Evolutionary conservation across 129 eudicot genomes (phyloP), one percentile per base, ranked within the genome.

Genomic region (Flaveria linearis): DNA sequence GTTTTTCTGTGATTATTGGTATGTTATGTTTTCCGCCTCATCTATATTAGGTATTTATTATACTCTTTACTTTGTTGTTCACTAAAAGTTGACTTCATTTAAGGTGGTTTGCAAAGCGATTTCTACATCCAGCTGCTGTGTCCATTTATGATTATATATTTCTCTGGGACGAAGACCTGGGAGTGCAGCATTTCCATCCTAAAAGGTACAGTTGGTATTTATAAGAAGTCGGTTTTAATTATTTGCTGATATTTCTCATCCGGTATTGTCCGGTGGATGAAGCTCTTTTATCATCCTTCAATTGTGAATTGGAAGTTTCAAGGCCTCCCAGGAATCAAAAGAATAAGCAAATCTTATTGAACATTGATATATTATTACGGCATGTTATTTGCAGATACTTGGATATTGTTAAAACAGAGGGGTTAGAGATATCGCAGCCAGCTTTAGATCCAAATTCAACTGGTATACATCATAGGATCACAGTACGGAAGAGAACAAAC

Each of bases 31-130:
- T 26, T 70, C 15, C 12, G 20, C 68, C 69, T 64, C 13, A 36
- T 26, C 42, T 26, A 13, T 14, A 26, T 25, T 26, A 12, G 9
- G 8, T 26, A 60, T 23, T 11, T 30, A 7, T 28, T 63, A 0
- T 36, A 41, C 72, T 30, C 30, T 50, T 22, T 50, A 62, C 52
- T 78, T 26, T 17, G 26, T 47, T 70, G 62, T 33, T 28, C 11
- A 47, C 41, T 49, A 46, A 33, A 20, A 14, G 10, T 7, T 51
- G 15, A 61, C 36, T 14, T 30, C 17, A 14, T 75, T 79, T 49
- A 80, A 93, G 98, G 98, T 94, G 98, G 98, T 94, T 87, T 81
- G 98, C 98, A 50, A 94, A 94, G 79, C 96, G 98, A 41, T 94
- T 94, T 84, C 84, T 94, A 58, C 98, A 94, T 86, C 98, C 98